These are phyloP conservation scores for Neurospora sp. DNA, from an alignment of 495 filamentous ascomycete species.

Conservation along the genomic window DNA sequence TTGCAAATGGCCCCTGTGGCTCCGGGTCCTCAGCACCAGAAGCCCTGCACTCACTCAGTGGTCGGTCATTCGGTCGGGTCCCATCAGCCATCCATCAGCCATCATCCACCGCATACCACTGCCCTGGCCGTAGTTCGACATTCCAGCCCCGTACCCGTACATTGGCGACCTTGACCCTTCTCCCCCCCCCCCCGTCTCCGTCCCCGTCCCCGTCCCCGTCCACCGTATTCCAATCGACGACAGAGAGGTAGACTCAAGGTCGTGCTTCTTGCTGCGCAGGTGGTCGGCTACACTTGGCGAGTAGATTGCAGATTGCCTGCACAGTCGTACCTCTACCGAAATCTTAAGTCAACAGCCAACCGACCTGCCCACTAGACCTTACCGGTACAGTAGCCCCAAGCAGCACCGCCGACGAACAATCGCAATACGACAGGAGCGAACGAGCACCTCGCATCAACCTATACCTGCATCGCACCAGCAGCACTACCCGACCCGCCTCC, in stretches of 20 bases:
- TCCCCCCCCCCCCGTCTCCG: not conserved
- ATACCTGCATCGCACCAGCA: not conserved
- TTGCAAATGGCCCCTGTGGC: conserved; percentile 11
- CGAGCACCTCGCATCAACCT: conserved; percentile 2
- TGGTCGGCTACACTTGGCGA: not conserved
- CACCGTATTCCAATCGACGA: not conserved
- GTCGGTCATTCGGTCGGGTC: not conserved
- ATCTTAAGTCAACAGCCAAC: not conserved
- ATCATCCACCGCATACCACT: not conserved
- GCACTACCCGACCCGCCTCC: not conserved
- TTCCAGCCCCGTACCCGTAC: conserved; percentile 1
- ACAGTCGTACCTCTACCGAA: not conserved
- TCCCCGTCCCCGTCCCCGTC: not conserved
- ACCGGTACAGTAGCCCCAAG: not conserved
- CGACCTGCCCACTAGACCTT: not conserved
- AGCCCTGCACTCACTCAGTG: not conserved
- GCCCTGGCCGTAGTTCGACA: not conserved
- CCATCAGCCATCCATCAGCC: not conserved
- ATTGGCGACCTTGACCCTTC: not conserved
- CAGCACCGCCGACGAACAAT: not conserved
- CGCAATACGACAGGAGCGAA: not conserved
- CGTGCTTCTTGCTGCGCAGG: not conserved
- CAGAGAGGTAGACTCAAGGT: not conserved
- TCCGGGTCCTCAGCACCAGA: not conserved
- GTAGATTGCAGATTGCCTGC: not conserved